Evolutionary conservation across 2,329 filamentous ascomycete genomes (phyloP), one percentile per base, ranked within the genome.

Genomic region (Pestalotiopsis sp.): DNA sequence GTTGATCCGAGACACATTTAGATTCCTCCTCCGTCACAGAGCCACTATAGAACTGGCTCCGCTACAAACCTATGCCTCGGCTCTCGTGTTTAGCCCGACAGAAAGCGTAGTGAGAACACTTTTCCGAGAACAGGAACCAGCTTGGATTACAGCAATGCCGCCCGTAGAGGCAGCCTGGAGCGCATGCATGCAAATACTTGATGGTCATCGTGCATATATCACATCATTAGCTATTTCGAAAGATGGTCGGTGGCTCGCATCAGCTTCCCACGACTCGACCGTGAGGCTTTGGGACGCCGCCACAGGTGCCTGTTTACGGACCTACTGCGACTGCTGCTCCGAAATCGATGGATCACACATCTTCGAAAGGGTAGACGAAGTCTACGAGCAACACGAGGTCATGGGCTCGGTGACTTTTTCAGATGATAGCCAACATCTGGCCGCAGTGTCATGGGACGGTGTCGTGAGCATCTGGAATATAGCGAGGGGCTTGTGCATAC

Each of bases 31-130:
- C 5, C n/a, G 14, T 17, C 45, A 52, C 13, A 52, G n/a, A 17
- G n/a, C 14, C 13, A 20, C 14, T 67, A 77, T 81, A 59, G 69
- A 78, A 59, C 69, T 68, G 6, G 66, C 73, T 27, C 74, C 79
- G 17, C 70, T 77, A 7, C 80, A 83, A 70, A 68, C 73, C n/a
- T 83, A 83, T 69, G 73, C 69, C 9, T 78, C 72, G 17, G 78
- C 69, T 7, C 77, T 75, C n/a, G 71, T 75, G 58, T 82, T 82
- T 67, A 75, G 74, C 65, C 80, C 77, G 31, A 41, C 65, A 2
- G 38, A 63, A 3, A 78, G 74, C 66, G 20, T 72, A 12, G 69
- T 76, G 12, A 67, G 73, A 64, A 65, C 25, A 4, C 57, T 68
- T n/a, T 74, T 74, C 38, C 11, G 68, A 49, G 2, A 31, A 1